Base-by-base conservation (phyloP, 345 rosid species). In the Clarkia xantiana region DNA sequence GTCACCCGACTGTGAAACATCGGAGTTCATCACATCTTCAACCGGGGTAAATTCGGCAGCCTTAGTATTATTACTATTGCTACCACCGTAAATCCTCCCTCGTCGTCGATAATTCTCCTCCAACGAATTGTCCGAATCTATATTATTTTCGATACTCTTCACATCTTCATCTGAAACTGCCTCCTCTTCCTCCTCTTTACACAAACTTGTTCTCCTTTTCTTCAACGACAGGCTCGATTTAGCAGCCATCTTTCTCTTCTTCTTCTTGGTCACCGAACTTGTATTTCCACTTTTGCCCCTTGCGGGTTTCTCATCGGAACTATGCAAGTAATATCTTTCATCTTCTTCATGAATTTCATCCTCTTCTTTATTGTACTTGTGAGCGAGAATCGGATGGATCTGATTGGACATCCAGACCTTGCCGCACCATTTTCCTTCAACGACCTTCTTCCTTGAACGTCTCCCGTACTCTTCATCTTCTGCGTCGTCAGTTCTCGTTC, bases 401-500 rank as follows among this genome's bases (percentile, higher is more conserved):
- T 81, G 96, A 76, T 77, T 83, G 54, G 97, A 90, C 96, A 81
- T 90, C 96, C 97, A 90, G 63, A 86, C 88, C 64, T 71, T 86
- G 48, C 97, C 97, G 62, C 97, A 90, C 97, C 97, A 90, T 77
- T 76, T 90, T 38, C 96, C 97, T 1, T 65, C 97, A 64, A 86
- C 42, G 14, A 10, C 17, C 34, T 49, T 49, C 53, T 41, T 49
- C 53, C 36, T 29, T 1, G 36, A 29, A 5, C 36, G 36, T 2
- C 8, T 29, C 36, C 36, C 36, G 8, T 29, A 29, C 5, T 29
- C 36, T 0, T 7, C 9, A 7, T 29, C 36, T 1, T 29, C 36
- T 29, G 5, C 36, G 8, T 29, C 36, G 8, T 29, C 97, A 23
- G 74, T 79, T 49, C 85, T 89, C 69, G 62, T 89, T 69, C 57